A percentile compares a stretch with the other conserved stretches of the same genome.
Conservation (phyloP, 2,329 filamentous ascomycete species). For the Sporothrix euskadiensis region DNA sequence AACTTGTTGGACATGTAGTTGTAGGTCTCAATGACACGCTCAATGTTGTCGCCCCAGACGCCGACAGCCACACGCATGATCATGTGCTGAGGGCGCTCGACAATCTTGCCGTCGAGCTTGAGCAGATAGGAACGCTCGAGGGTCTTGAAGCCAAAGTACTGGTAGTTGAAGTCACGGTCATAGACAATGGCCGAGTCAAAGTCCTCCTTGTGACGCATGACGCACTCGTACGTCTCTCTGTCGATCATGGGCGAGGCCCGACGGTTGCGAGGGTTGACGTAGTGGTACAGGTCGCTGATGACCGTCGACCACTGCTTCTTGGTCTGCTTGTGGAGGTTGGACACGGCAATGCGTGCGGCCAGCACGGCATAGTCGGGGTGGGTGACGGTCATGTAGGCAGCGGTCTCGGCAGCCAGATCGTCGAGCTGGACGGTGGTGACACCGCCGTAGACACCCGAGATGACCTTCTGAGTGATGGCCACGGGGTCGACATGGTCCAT, state of each 20-base stretch:
- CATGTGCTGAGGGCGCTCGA: constrained; percentile 97
- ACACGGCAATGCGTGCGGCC: constrained; percentile 95
- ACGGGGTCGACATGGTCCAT: constrained; percentile 93
- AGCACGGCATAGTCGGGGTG: constrained; percentile 99
- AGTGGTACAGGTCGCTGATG: constrained; percentile 89
- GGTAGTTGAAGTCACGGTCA: constrained; percentile 99
- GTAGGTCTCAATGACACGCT: constrained; percentile 95
- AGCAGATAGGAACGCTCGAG: constrained; percentile 96
- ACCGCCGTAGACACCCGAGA: constrained; percentile 97
- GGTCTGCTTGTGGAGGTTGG: constrained; percentile 99
- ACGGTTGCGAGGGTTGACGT: constrained; percentile 90
- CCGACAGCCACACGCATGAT: constrained; percentile 99
- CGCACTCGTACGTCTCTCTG: constrained; percentile 81
- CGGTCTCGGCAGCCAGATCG: constrained; percentile 95
- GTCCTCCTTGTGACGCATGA: constrained; percentile 95
- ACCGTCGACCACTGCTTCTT: constrained; percentile 99
- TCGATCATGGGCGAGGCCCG: constrained; percentile 92
- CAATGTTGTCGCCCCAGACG: constrained; percentile 92
- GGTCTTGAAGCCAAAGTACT: constrained; percentile 99
- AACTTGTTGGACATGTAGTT: constrained; percentile 98
- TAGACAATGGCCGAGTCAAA: constrained; percentile 99
- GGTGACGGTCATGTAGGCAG: constrained; percentile 99
- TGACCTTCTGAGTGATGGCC: constrained; percentile 98
- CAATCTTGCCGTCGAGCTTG: constrained; percentile 92
- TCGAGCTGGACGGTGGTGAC: constrained; percentile 96